Base-by-base conservation (phyloP, 2,329 filamentous ascomycete genomes). In the Graphilbum fragrans region DNA sequence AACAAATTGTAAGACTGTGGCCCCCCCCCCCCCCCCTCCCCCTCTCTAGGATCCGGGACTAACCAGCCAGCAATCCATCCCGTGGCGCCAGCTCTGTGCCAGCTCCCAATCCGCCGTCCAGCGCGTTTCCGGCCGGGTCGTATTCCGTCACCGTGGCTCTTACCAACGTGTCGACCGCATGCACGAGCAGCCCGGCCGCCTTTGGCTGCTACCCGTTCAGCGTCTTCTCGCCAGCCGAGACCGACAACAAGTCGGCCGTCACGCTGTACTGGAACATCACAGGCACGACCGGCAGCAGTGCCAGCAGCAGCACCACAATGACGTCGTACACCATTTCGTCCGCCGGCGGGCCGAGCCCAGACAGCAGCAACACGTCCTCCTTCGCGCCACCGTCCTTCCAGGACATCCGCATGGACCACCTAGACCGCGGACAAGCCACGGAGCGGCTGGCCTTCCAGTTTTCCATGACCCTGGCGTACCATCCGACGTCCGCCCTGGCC, bases 211-310 rank as follows among this genome's bases (percentile, higher is more conserved):
- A 69, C 45, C 76, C 78, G 1, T 51, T 60, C 58, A 3, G 64
- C 64, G n/a, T n/a, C 23, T 77, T 73, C 57, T 57, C 60, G 37
- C 35, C 42, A 4, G 49, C 59, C 16, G 56, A 62, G 14, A n/a
- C n/a, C n/a, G n/a, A n/a, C n/a, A n/a, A n/a, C n/a, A 14, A 63
- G 18, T 59, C 60, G 4, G 54, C 65, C 5, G 64, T 71, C 0
- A 71, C 66, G 7, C 80, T 82, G 56, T 67, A 72, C 53, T 83
- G 77, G 78, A 64, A 71, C 44, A 76, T 84, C 43, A 4, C 29
- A 2, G 35, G 35, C 23, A 38, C 29, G 14, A 35, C 38, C 27
- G 32, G 22, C 16, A 16, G 9, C 34, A 56, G 35, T 37, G 27
- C 42, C n/a, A 32, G 35, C 35, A 34, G 38, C 25, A 6, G 27